These are phyloP conservation scores for Punctularia strigosozonata DNA, from an alignment of 768 basidiomycete species.

Conservation along the genomic window DNA sequence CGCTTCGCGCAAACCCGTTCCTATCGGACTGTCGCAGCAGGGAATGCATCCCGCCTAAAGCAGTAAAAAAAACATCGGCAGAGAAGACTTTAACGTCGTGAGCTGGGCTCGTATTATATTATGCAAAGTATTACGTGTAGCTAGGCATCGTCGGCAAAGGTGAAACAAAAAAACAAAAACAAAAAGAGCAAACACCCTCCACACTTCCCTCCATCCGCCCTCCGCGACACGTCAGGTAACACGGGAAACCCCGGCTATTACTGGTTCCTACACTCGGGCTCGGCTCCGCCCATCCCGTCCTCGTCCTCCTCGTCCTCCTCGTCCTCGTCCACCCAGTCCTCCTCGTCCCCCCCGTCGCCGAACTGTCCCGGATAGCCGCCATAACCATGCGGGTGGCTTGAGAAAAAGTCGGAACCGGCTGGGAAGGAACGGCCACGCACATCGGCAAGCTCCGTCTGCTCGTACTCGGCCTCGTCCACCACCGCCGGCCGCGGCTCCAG, in stretches of 20 bases:
- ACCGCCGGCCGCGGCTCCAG: slow-evolving; percentile 61
- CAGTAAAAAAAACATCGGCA: no score
- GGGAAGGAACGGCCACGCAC: slow-evolving; percentile 74
- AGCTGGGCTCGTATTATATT: no score
- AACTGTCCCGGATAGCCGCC: slow-evolving; percentile 58
- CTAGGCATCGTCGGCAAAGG: no score
- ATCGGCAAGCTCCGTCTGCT: slow-evolving; percentile 70
- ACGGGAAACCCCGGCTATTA: slow-evolving; percentile 17
- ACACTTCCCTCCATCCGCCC: no score
- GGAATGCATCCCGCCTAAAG: no score
- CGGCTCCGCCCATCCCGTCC: slow-evolving; percentile 20
- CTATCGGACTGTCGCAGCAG: no score
- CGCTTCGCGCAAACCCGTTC: no score
- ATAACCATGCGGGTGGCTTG: no score
- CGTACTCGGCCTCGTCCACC: slow-evolving; percentile 60
- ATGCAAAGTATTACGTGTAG: no score
- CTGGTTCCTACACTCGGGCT: slow-evolving; percentile 55
- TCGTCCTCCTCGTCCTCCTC: slow-evolving; percentile 53
- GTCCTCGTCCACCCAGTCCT: slow-evolving; percentile 60
- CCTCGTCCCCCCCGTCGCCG: slow-evolving; percentile 52
- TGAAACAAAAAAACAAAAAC: no score
- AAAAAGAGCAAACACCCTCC: no score
- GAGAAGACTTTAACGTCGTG: no score
- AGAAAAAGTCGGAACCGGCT: slow-evolving; percentile 67
- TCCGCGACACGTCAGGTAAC: not conserved